Percentiles rank a stretch among this genome's conserved stretches.
Conservation (phyloP, 805 yeast genomes). For the Candida anglica region DNA sequence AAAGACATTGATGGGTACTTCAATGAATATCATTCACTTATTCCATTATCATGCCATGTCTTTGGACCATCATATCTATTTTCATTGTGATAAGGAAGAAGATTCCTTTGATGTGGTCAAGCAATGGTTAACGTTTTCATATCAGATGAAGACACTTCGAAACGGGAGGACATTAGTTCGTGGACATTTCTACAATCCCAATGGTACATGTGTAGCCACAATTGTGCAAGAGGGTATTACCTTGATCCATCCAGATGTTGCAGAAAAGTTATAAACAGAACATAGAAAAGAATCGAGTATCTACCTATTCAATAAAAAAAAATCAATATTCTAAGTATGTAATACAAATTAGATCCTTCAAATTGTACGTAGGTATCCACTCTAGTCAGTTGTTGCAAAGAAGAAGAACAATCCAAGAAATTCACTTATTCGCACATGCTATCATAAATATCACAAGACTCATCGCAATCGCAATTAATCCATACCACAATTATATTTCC, state of each 20-base stretch:
- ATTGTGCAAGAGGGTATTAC: constrained; percentile 41
- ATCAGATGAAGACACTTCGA: constrained; percentile 30
- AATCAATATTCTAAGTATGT: too few species aligned
- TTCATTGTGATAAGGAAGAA: constrained; percentile 26
- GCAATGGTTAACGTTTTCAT: constrained; percentile 35
- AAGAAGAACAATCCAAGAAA: too few species aligned
- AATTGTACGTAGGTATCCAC: too few species aligned
- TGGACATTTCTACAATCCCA: constrained; percentile 29
- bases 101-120: constrained; percentile 23
- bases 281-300: too few species aligned
- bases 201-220: constrained; percentile 33
- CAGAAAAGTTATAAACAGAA: constrained; percentile 9
- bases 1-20: constrained; percentile 15
- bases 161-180: constrained; percentile 35
- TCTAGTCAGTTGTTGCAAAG: too few species aligned
- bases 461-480: too few species aligned
- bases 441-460: too few species aligned
- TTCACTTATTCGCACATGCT: too few species aligned
- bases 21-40: constrained; percentile 31
- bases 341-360: too few species aligned
- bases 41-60: constrained; percentile 45
- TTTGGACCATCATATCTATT: constrained; percentile 41
- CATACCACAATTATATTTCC: too few species aligned
- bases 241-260: constrained; percentile 2
- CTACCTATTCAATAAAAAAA: too few species aligned